These are phyloP conservation scores for Fraxinus platypoda DNA, from an alignment of 305 asterid species.

Conservation along the genomic window DNA sequence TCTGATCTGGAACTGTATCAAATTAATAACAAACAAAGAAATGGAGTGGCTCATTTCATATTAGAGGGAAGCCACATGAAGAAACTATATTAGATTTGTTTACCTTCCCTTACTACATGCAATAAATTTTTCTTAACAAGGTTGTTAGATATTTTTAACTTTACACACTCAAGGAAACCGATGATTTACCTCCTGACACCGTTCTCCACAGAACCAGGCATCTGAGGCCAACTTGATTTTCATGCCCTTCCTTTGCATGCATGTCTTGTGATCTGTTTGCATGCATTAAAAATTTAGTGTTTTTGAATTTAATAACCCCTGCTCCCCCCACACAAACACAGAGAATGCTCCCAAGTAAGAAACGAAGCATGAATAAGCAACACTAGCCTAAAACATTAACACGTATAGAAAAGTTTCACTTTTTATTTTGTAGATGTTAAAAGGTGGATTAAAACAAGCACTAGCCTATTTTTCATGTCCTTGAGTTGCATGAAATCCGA, in stretches of 20 bases:
- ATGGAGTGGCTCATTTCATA: neutral
- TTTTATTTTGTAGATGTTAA: neutral
- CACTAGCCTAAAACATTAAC: neutral
- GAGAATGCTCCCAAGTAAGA: slow-evolving; percentile 6
- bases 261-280: slow-evolving; percentile 77
- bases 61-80: neutral
- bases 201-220: slow-evolving; percentile 80
- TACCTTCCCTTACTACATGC: neutral
- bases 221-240: slow-evolving; percentile 45
- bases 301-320: slow-evolving; percentile 13
- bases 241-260: slow-evolving; percentile 49
- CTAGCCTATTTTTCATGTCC: neutral
- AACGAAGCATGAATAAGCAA: slow-evolving; percentile 14
- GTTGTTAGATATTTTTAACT: neutral
- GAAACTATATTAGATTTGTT: slow-evolving; percentile 2
- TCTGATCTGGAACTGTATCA: neutral
- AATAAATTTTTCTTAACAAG: neutral
- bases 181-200: slow-evolving; percentile 70
- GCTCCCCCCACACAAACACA: neutral
- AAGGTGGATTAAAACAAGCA: neutral
- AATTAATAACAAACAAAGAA: neutral
- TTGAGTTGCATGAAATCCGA: neutral
- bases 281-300: slow-evolving; percentile 30
- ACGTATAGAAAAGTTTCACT: slow-evolving; percentile 3
- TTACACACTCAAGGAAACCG: slow-evolving; percentile 14